These are phyloP conservation scores for Alternaria consortialis DNA, from an alignment of 2,329 filamentous ascomycete genomes.

Conservation along the genomic window DNA sequence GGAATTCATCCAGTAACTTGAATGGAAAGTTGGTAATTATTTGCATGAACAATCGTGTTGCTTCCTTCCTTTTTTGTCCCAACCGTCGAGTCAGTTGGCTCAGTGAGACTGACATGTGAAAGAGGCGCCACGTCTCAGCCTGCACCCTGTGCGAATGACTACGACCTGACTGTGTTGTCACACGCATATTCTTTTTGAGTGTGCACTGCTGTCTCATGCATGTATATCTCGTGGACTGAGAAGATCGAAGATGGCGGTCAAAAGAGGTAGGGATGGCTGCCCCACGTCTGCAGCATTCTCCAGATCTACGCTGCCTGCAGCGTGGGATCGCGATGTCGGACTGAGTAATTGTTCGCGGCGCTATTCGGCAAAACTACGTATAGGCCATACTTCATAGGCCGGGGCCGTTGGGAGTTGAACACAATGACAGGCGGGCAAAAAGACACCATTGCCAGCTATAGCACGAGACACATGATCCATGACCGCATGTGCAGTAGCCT, in stretches of 20 bases:
- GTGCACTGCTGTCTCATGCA: slow-evolving; percentile 19
- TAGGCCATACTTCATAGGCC: not conserved
- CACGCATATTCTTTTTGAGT: slow-evolving; percentile 9
- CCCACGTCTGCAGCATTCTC: slow-evolving; percentile 23
- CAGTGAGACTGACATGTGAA: slow-evolving; percentile 15
- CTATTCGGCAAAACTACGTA: not conserved
- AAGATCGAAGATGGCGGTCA: slow-evolving; percentile 12
- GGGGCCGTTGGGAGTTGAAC: not conserved
- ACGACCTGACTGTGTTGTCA: not conserved
- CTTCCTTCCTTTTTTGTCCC: slow-evolving; percentile 3
- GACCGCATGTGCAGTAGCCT: slow-evolving; percentile 16
- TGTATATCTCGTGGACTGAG: slow-evolving; percentile 25
- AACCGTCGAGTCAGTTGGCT: not conserved
- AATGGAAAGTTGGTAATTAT: not conserved
- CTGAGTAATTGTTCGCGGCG: not conserved
- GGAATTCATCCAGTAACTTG: not conserved
- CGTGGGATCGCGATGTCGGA: slow-evolving; percentile 10
- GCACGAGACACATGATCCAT: slow-evolving; percentile 1
- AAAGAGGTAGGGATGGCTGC: slow-evolving; percentile 13
- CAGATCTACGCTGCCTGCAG: slow-evolving; percentile 10
- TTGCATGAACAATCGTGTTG: not conserved
- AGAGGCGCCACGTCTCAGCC: slow-evolving; percentile 9
- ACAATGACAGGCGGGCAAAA: not conserved
- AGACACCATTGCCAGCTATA: not conserved
- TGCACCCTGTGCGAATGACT: slow-evolving; percentile 2